Evolutionary conservation across 495 filamentous ascomycete species (phyloP).

Genomic region (Aeminium ludgeri): DNA sequence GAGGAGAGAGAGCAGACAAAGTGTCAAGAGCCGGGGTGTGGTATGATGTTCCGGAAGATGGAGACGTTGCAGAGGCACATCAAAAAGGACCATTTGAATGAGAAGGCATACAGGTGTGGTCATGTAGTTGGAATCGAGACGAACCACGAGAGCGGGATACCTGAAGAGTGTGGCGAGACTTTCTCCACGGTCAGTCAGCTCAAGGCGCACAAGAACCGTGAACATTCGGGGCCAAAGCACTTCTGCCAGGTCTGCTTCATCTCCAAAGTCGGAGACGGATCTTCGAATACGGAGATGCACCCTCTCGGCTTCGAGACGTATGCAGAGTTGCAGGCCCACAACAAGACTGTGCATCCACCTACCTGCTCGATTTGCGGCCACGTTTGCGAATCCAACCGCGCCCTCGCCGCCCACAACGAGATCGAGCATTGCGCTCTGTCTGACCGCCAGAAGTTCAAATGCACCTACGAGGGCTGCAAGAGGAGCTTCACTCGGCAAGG

Average conservation of each 20-base stretch:
- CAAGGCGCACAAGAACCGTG: constrained; percentile 48
- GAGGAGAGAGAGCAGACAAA: constrained; percentile 18
- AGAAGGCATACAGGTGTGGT: constrained; percentile 41
- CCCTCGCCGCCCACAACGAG: constrained; percentile 36
- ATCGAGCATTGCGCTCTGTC: constrained; percentile 18
- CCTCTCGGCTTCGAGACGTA: constrained; percentile 54
- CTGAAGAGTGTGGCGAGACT: constrained; percentile 12
- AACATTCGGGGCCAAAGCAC: constrained; percentile 52
- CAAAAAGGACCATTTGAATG: constrained; percentile 48
- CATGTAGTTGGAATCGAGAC: constrained; percentile 21
- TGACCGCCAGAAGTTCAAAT: constrained; percentile 41
- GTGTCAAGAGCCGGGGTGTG: constrained; percentile 61
- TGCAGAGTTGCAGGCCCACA: constrained; percentile 51
- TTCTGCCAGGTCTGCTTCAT: constrained; percentile 52
- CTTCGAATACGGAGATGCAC: background rate
- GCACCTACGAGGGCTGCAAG: constrained; percentile 46
- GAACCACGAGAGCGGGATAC: background rate
- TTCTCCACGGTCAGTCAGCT: constrained; percentile 58
- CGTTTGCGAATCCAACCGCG: constrained; percentile 41
- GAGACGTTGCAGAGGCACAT: constrained; percentile 75
- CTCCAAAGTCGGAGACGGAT: constrained; percentile 8
- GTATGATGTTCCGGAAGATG: constrained; percentile 71
- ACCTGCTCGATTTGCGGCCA: constrained; percentile 56
- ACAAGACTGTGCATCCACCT: constrained; percentile 51
- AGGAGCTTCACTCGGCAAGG: constrained; percentile 59